Base-by-base conservation (phyloP, 805 yeast species). In the Hanseniaspora vineae region DNA sequence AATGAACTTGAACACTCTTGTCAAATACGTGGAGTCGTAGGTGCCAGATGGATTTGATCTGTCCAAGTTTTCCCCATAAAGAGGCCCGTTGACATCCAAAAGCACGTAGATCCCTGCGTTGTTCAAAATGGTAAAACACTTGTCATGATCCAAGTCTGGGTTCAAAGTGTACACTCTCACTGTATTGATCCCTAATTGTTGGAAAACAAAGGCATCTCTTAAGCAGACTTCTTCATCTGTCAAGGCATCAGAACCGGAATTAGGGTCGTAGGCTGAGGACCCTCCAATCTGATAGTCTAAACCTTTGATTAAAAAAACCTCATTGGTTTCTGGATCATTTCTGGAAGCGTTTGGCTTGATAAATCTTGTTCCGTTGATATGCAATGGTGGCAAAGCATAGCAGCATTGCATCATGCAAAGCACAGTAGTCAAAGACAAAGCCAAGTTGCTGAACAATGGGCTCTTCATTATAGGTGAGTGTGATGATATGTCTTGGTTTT, bases 221-320 rank as follows among this genome's bases (percentile, higher is more conserved):
- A 77, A 75, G 65, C 96, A 89, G 29, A 68, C 70, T 20, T 72
- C 76, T 2, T 76, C 72, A 55, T 86, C 84, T 13, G 88, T 73
- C 35, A 89, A 69, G 1, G 86, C 88, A 62, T 89, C 96, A 32
- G 55, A 64, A 9, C 60, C 63, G 1, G 64, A 54, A 6, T 44
- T 39, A 2, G 65, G 45, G 45, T 55, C 55, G 46, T 62, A 68
- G 14, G 66, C 70, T 0, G 95, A 84, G 0, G 96, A 81, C 1
- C 96, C 97, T 53, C 97, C 96, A 0, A 90, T 94, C 66, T 86
- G 95, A 65, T 89, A 89, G 65, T 87, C 97, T 39, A 89, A 77
- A 52, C 97, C 97, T 51, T 84, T 77, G 48, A 88, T 70, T 63
- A 81, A 82, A 62, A 86, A 89, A 9, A 84, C 82, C 42, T 73